Percentiles rank a stretch among this genome's conserved stretches.
These are phyloP conservation scores for Zygosaccharomyces pseudobailii DNA, from an alignment of 1,139 yeast species.

Conservation along the genomic window DNA sequence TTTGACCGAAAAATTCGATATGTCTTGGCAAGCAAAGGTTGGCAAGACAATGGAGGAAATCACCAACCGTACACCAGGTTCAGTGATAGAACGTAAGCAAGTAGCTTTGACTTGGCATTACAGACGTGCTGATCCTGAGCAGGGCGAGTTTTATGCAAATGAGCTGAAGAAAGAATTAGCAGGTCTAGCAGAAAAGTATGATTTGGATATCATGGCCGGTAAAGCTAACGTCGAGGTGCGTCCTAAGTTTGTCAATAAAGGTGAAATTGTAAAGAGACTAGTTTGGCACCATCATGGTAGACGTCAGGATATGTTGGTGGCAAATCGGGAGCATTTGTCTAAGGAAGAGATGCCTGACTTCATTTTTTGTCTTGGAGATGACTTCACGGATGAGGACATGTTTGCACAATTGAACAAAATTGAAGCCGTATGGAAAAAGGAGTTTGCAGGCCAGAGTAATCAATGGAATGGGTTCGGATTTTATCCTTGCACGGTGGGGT, in stretches of 20 bases:
- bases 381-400: slow-evolving; percentile 97
- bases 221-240: slow-evolving; percentile 96
- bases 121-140: slow-evolving; percentile 87
- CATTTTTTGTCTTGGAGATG: slow-evolving; percentile 89
- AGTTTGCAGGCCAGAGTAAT: slow-evolving; percentile 38
- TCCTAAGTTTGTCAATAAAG: slow-evolving; percentile 91
- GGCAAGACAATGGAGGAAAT: slow-evolving; percentile 65
- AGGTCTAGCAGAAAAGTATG: slow-evolving; percentile 62
- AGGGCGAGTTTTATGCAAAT: slow-evolving; percentile 81
- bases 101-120: slow-evolving; percentile 99
- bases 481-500: slow-evolving; percentile 91
- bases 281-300: slow-evolving; percentile 58
- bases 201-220: slow-evolving; percentile 94
- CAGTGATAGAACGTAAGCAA: slow-evolving; percentile 79
- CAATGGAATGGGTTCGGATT: slow-evolving; percentile 55
- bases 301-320: slow-evolving; percentile 33
- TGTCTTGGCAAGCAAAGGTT: slow-evolving; percentile 90
- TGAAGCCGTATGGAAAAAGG: slow-evolving; percentile 43
- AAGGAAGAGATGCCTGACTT: slow-evolving; percentile 67
- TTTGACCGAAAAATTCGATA: slow-evolving; percentile 74
- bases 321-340: slow-evolving; percentile 38
- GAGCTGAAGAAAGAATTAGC: slow-evolving; percentile 64
- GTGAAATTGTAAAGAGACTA: slow-evolving; percentile 84
- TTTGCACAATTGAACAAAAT: slow-evolving; percentile 65
- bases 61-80: slow-evolving; percentile 88